Conservation (phyloP, 169 alveolate genomes). For the Cryptosporidium tyzzeri region DNA sequence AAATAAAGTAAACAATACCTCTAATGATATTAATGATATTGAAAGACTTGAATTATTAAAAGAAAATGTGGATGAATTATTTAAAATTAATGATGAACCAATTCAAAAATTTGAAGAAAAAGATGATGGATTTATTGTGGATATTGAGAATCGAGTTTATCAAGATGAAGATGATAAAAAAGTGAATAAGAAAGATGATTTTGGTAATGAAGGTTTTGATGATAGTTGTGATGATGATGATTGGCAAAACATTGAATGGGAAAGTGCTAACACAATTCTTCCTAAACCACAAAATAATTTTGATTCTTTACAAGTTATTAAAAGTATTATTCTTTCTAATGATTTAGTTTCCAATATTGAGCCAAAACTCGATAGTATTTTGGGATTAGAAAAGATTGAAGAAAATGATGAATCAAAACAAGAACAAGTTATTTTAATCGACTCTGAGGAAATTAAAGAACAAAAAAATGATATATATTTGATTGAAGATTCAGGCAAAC, state of each 20-base stretch:
- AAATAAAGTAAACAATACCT: not conserved
- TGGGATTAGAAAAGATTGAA: not conserved
- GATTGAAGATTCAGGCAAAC: not conserved
- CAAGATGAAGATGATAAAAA: not conserved
- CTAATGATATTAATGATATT: not conserved
- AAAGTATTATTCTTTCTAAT: not conserved
- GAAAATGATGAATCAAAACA: not conserved
- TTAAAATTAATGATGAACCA: not conserved
- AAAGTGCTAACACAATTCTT: not conserved
- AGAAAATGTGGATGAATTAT: conserved; percentile 53
- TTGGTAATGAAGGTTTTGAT: not conserved
- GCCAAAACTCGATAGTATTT: not conserved
- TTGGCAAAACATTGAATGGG: conserved; percentile 66
- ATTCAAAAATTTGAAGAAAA: not conserved
- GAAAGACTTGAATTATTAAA: conserved; percentile 22
- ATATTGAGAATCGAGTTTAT: not conserved
- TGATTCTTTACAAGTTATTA: not conserved
- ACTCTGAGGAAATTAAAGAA: not conserved
- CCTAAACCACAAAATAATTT: not conserved
- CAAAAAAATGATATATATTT: not conserved
- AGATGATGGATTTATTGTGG: not conserved
- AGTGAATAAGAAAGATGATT: not conserved
- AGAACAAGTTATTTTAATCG: not conserved
- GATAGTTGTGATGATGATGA: conserved; percentile 6
- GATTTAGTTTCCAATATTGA: not conserved